Percentiles rank a stretch among this genome's conserved stretches.
Evolutionary conservation across 23 red algal genomes (phyloP).

Genomic region (Pyropia haitanensis): DNA sequence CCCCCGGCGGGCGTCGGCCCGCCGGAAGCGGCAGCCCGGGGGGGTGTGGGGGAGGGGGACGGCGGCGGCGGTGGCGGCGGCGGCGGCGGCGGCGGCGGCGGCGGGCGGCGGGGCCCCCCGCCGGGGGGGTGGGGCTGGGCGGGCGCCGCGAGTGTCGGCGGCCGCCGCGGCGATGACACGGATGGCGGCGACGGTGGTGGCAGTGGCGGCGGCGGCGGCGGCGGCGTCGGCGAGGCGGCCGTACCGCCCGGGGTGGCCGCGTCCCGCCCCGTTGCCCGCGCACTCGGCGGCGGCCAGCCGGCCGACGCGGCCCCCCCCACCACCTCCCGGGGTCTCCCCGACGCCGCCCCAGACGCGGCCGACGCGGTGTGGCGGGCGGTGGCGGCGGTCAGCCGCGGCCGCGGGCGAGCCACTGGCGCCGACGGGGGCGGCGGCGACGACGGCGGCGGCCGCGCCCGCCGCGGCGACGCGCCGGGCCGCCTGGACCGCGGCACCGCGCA

Average conservation of each 20-base stretch:
- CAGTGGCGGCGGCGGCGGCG: not conserved
- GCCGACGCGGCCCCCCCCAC: too few relatives aligned
- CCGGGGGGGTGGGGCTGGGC: slow-evolving; percentile 9
- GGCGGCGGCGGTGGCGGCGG: not conserved
- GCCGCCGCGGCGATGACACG: slow-evolving; percentile 9
- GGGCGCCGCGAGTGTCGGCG: slow-evolving; percentile 8
- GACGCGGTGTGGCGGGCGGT: not conserved
- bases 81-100: slow-evolving; percentile 1
- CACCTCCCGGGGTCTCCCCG: too few relatives aligned
- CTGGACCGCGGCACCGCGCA: not conserved
- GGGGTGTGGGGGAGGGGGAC: not conserved
- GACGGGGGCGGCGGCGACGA: not conserved
- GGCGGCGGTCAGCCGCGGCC: slow-evolving; percentile 17
- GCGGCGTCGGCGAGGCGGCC: not conserved
- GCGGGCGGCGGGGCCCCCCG: slow-evolving; percentile 1
- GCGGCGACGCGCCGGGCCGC: not conserved
- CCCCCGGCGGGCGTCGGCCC: too few relatives aligned
- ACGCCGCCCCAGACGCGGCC: not conserved
- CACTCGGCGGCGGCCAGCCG: too few relatives aligned
- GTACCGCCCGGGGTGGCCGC: too few relatives aligned
- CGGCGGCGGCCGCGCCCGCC: not conserved
- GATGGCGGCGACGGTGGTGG: not conserved
- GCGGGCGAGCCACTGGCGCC: not conserved
- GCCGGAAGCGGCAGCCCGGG: not conserved
- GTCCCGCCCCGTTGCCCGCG: too few relatives aligned